Base-by-base conservation (phyloP, 1,284 basidiomycete genomes). In the Hymenochaete sp. region DNA sequence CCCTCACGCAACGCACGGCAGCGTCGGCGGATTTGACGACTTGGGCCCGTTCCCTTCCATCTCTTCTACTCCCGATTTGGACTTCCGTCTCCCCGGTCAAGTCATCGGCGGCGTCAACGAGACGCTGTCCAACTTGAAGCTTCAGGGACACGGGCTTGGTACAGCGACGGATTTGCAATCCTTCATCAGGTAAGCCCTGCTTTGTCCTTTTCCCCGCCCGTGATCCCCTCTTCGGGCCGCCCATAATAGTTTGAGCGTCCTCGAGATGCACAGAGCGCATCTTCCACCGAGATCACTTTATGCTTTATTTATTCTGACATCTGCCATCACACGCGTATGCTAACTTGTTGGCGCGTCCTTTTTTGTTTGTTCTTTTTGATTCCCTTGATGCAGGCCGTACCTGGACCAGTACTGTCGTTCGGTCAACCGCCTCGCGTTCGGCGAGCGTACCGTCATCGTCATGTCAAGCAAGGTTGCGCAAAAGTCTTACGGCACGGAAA, bases 391-490 rank as follows among this genome's bases (percentile, higher is more conserved):
- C 54, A 84, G 85, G 24, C 84, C 85, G 11, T 85, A 78, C 61
- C 66, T 89, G 52, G 83, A 88, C 53, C 84, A 86, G 58, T 97
- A 93, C 62, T 76, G 93, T 41, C 75, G 81, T 22, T 78, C 90
- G 9, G 72, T 79, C 19, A 96, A 96, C 62, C 79, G 92, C 19
- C 75, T 97, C 41, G 84, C 85, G 1, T 84, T 89, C 56, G 93
- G 93, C 38, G 93, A 98, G 65, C 78, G 92, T 42, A 93, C 89
- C 9, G 79, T 98, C 50, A 85, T 96, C 48, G 87, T 98, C 58
- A 92, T 96, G 86, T 93, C 91, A 19, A 91, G 88, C 61, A 92
- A 88, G 59, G 92, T 97, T 31, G 95, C 91, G 2, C 95, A 98
- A 68, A 96, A 97, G 63, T 92, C 88, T 14, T 98, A 98, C 59